Base-by-base conservation (phyloP, 331 rosid species). In the Spiraea crenata region DNA sequence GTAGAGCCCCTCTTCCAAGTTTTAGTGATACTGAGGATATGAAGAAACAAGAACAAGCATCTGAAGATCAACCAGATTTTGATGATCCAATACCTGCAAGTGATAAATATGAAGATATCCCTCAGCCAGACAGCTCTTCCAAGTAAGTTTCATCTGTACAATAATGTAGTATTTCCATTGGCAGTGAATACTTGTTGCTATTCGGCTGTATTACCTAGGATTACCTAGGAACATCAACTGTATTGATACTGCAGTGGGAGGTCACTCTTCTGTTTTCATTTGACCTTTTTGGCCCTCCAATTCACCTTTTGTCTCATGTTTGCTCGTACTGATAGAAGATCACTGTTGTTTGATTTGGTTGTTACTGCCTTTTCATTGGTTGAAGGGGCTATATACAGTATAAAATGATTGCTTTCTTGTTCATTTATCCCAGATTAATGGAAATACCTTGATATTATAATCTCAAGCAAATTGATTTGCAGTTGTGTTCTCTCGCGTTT, bases 101-200 rank as follows among this genome's bases (percentile, higher is more conserved):
- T 67, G 80, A 73, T 83, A 78, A 67, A 68, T 44, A 65, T 72
- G 80, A 74, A 60, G 76, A 40, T 74, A 63, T 68, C 38, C 39
- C 9, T 59, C 66, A 77, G 69, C 16, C 64, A 63, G 79, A 76
- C 9, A 81, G 74, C 65, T 58, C 62, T 39, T 46, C 82, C 66
- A 47, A 35, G 96, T 90, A 84, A 85, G 93, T 72, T 59, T 67
- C 42, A 20, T 80, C 9, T 69, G 7, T 64, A 5, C 9, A 17
- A 41, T 57, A 57, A 13, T 69, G 56, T 56, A 25, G 31, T 25
- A 25, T 25, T 25, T 25, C 31, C 64, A 61, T 40, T 19, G 1
- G 31, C 31, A 44, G 73, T 0, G 7, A 54, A 13, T 15, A 15
- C 46, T 56, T 41, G 13, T 31, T 31, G 2, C 19, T 44, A 47